These are phyloP conservation scores for Rhododendron mucronatum DNA, from an alignment of 148 eudicot species.

Conservation along the genomic window DNA sequence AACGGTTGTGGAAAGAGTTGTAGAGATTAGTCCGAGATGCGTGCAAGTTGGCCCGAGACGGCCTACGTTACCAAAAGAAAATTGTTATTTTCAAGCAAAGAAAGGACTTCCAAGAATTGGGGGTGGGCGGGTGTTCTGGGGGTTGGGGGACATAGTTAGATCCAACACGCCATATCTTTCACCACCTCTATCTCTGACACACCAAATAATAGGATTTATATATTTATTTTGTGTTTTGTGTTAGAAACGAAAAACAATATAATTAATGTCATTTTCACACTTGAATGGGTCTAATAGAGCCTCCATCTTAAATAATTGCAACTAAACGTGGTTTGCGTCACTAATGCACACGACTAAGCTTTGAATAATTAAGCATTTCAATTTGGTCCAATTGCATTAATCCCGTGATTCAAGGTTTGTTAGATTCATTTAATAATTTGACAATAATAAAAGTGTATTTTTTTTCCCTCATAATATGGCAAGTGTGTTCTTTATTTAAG, in stretches of 20 bases:
- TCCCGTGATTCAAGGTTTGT: conserved; percentile 1
- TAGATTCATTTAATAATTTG: neutral
- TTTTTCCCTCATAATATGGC: neutral
- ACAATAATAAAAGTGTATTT: neutral
- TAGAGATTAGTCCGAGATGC: too few relatives aligned
- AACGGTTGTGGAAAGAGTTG: too few relatives aligned
- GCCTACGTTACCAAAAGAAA: neutral
- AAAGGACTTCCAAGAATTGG: neutral
- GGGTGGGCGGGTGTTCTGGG: neutral
- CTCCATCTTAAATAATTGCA: neutral
- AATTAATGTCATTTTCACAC: conserved; percentile 3
- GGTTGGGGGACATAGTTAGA: neutral
- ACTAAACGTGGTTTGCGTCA: conserved; percentile 1
- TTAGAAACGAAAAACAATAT: neutral
- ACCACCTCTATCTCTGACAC: neutral
- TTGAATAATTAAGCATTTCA: neutral
- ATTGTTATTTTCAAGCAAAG: neutral
- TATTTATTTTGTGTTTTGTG: neutral
- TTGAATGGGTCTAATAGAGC: neutral
- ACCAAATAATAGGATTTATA: neutral
- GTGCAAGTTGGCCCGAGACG: neutral
- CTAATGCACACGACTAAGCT: neutral
- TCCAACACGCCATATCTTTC: neutral
- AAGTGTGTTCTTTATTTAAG: neutral
- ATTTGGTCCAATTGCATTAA: neutral